A percentile compares a stretch with the other conserved stretches of the same genome.
Evolutionary conservation across 1,139 yeast species (phyloP).

Genomic region (Pichia kudriavzevii): DNA sequence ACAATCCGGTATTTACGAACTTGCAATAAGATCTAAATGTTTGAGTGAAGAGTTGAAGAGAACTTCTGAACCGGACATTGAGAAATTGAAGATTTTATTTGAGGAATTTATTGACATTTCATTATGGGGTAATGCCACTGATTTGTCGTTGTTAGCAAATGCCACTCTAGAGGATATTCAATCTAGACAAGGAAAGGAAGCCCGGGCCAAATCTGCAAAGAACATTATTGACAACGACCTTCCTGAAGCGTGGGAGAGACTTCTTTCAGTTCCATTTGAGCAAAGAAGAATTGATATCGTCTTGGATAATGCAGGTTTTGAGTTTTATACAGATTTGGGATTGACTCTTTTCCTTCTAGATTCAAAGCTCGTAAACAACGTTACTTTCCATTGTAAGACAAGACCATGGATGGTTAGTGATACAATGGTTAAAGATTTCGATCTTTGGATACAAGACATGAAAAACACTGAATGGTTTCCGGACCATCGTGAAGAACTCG

Average conservation of each 20-base stretch:
- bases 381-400: slow-evolving; percentile 80
- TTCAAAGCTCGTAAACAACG: slow-evolving; percentile 49
- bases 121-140: slow-evolving; percentile 98
- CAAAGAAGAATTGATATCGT: slow-evolving; percentile 66
- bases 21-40: slow-evolving; percentile 62
- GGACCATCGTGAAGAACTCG: slow-evolving; percentile 36
- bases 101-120: slow-evolving; percentile 82
- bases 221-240: slow-evolving; percentile 78
- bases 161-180: slow-evolving; percentile 82
- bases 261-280: slow-evolving; percentile 26
- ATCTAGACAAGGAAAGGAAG: slow-evolving; percentile 84
- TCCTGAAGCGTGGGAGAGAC: slow-evolving; percentile 53
- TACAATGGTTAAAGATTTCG: slow-evolving; percentile 77
- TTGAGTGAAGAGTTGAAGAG: slow-evolving; percentile 33
- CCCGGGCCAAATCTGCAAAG: slow-evolving; percentile 74
- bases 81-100: slow-evolving; percentile 44
- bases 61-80: slow-evolving; percentile 9
- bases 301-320: slow-evolving; percentile 93
- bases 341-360: slow-evolving; percentile 72
- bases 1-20: slow-evolving; percentile 69
- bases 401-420: slow-evolving; percentile 98
- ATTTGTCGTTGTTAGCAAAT: slow-evolving; percentile 78
- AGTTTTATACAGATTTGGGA: slow-evolving; percentile 80
- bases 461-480: slow-evolving; percentile 45
- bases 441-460: slow-evolving; percentile 52